Percentiles rank a stretch among this genome's conserved stretches.
Evolutionary conservation across 2,329 filamentous ascomycete species (phyloP).

Genomic region (Moelleriella libera): DNA sequence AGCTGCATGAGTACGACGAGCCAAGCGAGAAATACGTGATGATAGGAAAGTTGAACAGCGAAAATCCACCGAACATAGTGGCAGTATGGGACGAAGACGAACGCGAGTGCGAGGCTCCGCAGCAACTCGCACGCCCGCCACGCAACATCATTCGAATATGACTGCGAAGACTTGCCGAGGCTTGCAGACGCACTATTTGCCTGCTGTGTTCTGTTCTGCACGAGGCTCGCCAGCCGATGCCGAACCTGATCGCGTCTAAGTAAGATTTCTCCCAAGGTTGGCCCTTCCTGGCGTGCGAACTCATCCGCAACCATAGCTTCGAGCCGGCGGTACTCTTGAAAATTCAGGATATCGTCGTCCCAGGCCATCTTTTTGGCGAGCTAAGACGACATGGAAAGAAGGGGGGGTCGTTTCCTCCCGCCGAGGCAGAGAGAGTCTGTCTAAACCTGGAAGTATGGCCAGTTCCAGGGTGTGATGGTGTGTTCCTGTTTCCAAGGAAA

Average conservation of each 20-base stretch:
- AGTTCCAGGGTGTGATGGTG: too few species aligned
- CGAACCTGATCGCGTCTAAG: neutral
- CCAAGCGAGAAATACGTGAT: neutral
- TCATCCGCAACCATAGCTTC: neutral
- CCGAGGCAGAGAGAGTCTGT: too few species aligned
- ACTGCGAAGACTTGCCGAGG: neutral
- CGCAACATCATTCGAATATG: neutral
- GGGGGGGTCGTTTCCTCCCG: too few species aligned
- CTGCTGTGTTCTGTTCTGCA: neutral
- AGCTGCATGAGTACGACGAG: neutral
- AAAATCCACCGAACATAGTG: slow-evolving; percentile 1
- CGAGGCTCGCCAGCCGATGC: neutral
- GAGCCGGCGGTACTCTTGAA: neutral
- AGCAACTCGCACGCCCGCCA: neutral
- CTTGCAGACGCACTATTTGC: neutral
- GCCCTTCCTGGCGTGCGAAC: neutral
- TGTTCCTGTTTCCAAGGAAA: too few species aligned
- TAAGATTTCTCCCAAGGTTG: neutral
- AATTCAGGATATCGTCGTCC: neutral
- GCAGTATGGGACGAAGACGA: slow-evolving; percentile 1
- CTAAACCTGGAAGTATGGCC: too few species aligned
- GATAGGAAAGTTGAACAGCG: neutral
- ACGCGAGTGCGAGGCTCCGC: neutral
- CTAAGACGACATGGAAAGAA: neutral
- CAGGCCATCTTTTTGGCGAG: neutral